A percentile compares a stretch with the other conserved stretches of the same genome.
phyloP scores from a whole-genome alignment of 2,329 filamentous ascomycete genomes.

The Pestalotiopsis sp. region DNA sequence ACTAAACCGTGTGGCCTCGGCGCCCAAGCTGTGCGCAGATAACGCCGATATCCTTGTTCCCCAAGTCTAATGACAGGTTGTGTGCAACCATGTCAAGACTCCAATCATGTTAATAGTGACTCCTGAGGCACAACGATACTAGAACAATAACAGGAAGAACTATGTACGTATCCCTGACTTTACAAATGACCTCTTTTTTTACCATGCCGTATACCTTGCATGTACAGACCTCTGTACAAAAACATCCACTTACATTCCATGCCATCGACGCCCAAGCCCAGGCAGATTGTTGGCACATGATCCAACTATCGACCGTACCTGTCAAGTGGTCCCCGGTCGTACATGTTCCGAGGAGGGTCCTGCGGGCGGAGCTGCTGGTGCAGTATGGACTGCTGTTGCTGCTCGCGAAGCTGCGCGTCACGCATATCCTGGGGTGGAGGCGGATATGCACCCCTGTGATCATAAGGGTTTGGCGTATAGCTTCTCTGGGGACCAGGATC shows the following conservation, averaged over 20 bases:
- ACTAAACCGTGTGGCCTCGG: neutral
- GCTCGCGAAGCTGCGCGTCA: constrained; percentile 41
- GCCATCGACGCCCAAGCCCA: neutral
- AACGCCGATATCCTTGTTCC: neutral
- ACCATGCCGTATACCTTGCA: too few species aligned
- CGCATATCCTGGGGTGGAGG: constrained; percentile 34
- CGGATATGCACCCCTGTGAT: constrained; percentile 42
- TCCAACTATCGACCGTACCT: constrained; percentile 43
- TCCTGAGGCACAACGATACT: too few species aligned
- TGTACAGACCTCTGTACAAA: neutral
- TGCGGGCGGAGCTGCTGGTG: constrained; percentile 46
- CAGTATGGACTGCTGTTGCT: constrained; percentile 35
- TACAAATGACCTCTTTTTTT: too few species aligned
- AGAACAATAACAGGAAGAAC: too few species aligned
- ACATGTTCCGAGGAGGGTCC: constrained; percentile 33
- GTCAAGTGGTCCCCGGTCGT: constrained; percentile 43
- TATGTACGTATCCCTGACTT: too few species aligned
- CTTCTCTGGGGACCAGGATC: constrained; percentile 47
- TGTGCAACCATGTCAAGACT: neutral
- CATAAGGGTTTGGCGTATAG: constrained; percentile 48
- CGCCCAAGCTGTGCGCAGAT: neutral
- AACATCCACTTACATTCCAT: neutral
- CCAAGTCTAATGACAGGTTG: neutral
- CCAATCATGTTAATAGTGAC: too few species aligned
- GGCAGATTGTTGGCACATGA: neutral